These are phyloP conservation scores for Solanum chmielewskii DNA, from an alignment of 257 asterid genomes.

Conservation along the genomic window DNA sequence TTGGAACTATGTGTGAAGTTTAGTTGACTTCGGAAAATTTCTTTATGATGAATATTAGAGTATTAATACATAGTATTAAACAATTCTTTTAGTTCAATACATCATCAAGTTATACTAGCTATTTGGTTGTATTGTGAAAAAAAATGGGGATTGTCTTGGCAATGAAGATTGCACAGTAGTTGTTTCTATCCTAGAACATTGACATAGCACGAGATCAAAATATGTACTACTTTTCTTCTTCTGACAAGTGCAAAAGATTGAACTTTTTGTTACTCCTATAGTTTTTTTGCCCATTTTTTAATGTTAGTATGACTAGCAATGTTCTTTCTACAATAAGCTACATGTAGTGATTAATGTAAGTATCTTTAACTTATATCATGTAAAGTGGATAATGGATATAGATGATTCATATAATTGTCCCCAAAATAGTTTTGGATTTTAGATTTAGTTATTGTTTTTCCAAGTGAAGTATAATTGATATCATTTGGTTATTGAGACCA, in stretches of 20 bases:
- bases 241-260: background rate
- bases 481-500: background rate
- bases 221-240: background rate
- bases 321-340: background rate
- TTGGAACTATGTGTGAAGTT: constrained; percentile 3
- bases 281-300: background rate
- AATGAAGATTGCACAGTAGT: background rate
- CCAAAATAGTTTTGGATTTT: background rate
- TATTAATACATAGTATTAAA: background rate
- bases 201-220: background rate
- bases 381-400: background rate
- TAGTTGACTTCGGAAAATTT: background rate
- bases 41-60: background rate
- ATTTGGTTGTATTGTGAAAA: background rate
- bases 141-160: background rate
- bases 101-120: background rate
- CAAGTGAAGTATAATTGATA: background rate
- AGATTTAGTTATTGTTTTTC: background rate
- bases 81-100: background rate
- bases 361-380: background rate
- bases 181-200: background rate
- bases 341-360: background rate
- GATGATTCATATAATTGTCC: background rate
- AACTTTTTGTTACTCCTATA: background rate
- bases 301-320: background rate